Evolutionary conservation across 1,284 basidiomycete species (phyloP).

Genomic region (Cryptococcus sp.): DNA sequence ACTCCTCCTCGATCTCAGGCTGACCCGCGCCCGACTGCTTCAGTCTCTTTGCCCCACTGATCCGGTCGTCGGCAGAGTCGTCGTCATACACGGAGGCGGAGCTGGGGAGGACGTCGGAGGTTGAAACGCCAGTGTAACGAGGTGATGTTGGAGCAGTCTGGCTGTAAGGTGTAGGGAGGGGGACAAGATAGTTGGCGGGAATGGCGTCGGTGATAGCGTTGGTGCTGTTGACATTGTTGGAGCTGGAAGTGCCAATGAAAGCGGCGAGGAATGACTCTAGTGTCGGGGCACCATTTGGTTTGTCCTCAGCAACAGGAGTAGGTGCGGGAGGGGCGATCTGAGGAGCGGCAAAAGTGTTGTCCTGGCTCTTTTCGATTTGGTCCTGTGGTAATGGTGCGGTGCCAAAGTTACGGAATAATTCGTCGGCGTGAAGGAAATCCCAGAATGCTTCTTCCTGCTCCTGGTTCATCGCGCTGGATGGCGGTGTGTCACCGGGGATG

Average conservation of each 20-base stretch:
- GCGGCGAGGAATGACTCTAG: slow-evolving; percentile 50
- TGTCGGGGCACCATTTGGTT: slow-evolving; percentile 24
- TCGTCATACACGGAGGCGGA: background rate
- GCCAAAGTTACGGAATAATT: slow-evolving; percentile 46
- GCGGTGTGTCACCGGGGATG: slow-evolving; percentile 38
- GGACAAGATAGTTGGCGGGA: slow-evolving; percentile 29
- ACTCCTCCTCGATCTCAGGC: slow-evolving; percentile 50
- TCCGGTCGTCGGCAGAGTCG: slow-evolving; percentile 22
- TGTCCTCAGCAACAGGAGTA: slow-evolving; percentile 16
- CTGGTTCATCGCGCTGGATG: slow-evolving; percentile 34
- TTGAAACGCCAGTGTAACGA: slow-evolving; percentile 9
- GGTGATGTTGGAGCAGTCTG: background rate
- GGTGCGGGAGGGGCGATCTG: slow-evolving; percentile 7
- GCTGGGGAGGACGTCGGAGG: slow-evolving; percentile 9
- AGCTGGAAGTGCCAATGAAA: slow-evolving; percentile 34
- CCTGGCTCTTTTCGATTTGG: slow-evolving; percentile 11
- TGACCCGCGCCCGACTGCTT: slow-evolving; percentile 44
- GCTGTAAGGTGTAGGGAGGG: slow-evolving; percentile 22
- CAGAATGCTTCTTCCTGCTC: slow-evolving; percentile 49
- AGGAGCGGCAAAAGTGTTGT: background rate
- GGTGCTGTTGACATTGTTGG: slow-evolving; percentile 6
- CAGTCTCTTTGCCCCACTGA: slow-evolving; percentile 46
- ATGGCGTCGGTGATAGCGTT: background rate
- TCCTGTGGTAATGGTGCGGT: slow-evolving; percentile 30
- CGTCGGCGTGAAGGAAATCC: slow-evolving; percentile 49